Evolutionary conservation across 129 eudicot genomes (phyloP), one percentile per base, ranked within the genome.

Genomic region (Gnaphalium uliginosum): DNA sequence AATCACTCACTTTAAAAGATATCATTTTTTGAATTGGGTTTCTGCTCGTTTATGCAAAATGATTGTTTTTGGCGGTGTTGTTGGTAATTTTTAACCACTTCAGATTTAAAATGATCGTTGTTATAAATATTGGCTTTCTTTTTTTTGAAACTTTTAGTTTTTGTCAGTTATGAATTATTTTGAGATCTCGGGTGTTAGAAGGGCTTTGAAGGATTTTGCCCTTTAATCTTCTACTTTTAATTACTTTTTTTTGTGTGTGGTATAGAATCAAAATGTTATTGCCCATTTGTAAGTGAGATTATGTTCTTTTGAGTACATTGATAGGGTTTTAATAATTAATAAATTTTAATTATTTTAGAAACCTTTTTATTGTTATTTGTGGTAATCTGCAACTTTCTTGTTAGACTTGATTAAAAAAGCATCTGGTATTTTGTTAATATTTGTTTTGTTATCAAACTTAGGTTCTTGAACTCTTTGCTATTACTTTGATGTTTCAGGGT

Each of bases 401-500:
- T 56, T 56, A 56, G 25, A 56, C 25, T 56, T n/a, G 25, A 27
- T 62, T 62, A 14, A 14, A 62, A n/a, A n/a, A 25, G 5, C 68
- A 1, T 27, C 8, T 11, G 67, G 59, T 5, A 27, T 63, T 63
- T 63, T 63, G 24, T 29, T 63, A 15, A 25, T 29, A 29, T 63
- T 25, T 29, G 68, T 29, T 63, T 27, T 60, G 53, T 59, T 78
- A 68, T 61, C 48, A 14, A 69, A 69, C 23, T 27, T 27, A 43
- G 41, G 69, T 22, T 25, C 26, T 56, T 58, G 46, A 43, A 78
- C 69, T 43, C 50, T 17, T 15, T 37, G 37, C 56, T 5, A 37
- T 29, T 54, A 66, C 72, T 74, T 15, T 29, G 30, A 58, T 57
- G n/a, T 80, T 66, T 80, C 83, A 80, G 83, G 83, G 61, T 66